These are phyloP conservation scores for Myxozyma kluyveri DNA, from an alignment of 805 yeast species.

Conservation along the genomic window DNA sequence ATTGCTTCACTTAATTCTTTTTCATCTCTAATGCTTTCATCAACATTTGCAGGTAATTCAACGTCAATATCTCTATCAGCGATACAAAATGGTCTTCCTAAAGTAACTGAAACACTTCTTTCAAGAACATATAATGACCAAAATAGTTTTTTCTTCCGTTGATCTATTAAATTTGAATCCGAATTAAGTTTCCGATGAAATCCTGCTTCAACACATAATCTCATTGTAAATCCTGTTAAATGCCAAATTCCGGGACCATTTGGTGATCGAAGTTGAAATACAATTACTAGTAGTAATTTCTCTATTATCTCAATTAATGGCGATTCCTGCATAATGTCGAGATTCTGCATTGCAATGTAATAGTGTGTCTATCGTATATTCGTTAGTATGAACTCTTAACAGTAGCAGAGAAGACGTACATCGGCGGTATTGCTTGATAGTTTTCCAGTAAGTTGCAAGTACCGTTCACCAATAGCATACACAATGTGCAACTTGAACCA, in stretches of 20 bases:
- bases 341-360: conserved; percentile 19
- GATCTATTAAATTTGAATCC: conserved; percentile 23
- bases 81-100: conserved; percentile 27
- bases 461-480: conserved; percentile 28
- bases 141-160: conserved; percentile 17
- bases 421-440: conserved; percentile 22
- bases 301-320: conserved; percentile 25
- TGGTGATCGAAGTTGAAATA: conserved; percentile 27
- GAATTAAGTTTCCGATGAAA: conserved; percentile 19
- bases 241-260: conserved; percentile 30
- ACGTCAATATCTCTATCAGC: conserved; percentile 29
- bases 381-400: neutral
- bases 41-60: conserved; percentile 28
- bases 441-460: conserved; percentile 22
- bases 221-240: conserved; percentile 25
- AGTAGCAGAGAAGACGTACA: conserved; percentile 2
- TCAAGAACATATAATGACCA: conserved; percentile 28
- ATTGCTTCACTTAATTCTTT: conserved; percentile 19
- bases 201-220: conserved; percentile 28
- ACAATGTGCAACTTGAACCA: conserved; percentile 29
- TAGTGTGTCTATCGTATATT: conserved; percentile 14
- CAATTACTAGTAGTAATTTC: conserved; percentile 20
- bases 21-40: conserved; percentile 23
- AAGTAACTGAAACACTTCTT: conserved; percentile 23
- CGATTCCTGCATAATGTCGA: conserved; percentile 21